Base-by-base conservation (phyloP, 2,329 filamentous ascomycete species). In the Neonectria faginata region DNA sequence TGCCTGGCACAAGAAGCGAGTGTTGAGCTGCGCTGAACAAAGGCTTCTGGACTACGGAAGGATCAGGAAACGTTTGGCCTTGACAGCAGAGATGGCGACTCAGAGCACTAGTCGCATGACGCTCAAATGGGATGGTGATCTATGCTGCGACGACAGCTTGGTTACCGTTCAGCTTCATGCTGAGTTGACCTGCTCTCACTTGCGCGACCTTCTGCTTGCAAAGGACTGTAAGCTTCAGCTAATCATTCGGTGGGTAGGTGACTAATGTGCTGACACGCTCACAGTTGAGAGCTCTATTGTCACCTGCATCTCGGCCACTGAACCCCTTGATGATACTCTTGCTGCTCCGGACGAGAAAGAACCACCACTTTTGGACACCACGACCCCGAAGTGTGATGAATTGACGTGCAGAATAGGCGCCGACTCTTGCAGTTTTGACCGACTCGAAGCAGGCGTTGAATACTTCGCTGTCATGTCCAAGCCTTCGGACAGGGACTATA, bases 21-120 rank as follows among this genome's bases (percentile, higher is more conserved):
- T n/a, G n/a, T n/a, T n/a, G n/a, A n/a, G n/a, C n/a, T 31, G 52
- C 16, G 55, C 56, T 11, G 41, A 42, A 12, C 52, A 66, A n/a
- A 60, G 33, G 10, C 3, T 66, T 14, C 8, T 50, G 4, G 52
- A 50, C 9, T 53, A 66, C 22, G 11, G 12, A 9, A 18, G 8
- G 14, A 50, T 50, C 25, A 31, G n/a, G 3, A 50, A 50, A 5
- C 5, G 27, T 18, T 31, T 50, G 3, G 6, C 27, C 25, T 50
- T 50, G 16, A 31, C 47, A 18, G 3, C 27, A 12, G 14, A 5
- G 36, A 41, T 41, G 8, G 36, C 3, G 16, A 10, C 47, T 50
- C 47, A 50, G 6, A 31, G 7, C 16, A 31, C 25, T 31, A 31
- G 47, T 5, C 47, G 6, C 14, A 18, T 50, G 47, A 50, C 47